Evolutionary conservation across 2,329 filamentous ascomycete genomes (phyloP), one percentile per base, ranked within the genome.

Genomic region (Fusarium citri): DNA sequence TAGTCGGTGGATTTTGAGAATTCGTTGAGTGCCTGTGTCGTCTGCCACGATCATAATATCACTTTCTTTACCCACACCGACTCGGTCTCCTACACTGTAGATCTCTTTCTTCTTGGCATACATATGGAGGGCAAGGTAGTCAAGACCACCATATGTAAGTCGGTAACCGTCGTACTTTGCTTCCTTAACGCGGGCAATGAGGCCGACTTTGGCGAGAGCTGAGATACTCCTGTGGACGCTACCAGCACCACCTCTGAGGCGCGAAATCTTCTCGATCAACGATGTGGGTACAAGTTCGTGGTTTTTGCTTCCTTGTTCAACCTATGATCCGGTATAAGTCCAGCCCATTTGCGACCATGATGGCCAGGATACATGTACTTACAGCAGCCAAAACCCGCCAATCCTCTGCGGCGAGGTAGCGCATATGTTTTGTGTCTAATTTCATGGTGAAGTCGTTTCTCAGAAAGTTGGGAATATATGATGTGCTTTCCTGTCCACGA

Each of bases 161-260:
- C 97, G 91, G 83, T 99, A 99, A 66, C 96, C 96, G 77, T 99
- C 96, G 82, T 99, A 99, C 80, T 94, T 95, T 68, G 95, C 93
- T 80, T 98, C 97, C 81, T 97, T 97, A 73, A 97, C 90, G 73
- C 92, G 92, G 46, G 92, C 94, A 75, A 99, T 97, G 74, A 99
- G 87, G 64, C 93, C 93, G 50, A 91, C 90, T 81, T 99, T 99
- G 68, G 96, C 96, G 55, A 99, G 89, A 55, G 89, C 91, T 25
- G 94, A 97, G 73, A 99, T 98, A 77, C 90, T 91, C 76, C 87
- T 92, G 80, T 96, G 92, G 22, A 97, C 94, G 65, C 93, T 92
- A 74, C 87, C 91, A 71, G 88, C 88, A 56, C 92, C 92, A 60
- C 92, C 92, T 59, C 93, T 90, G 40, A 97, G 88, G 42, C 92